phyloP scores from a whole-genome alignment of 2,329 filamentous ascomycete genomes.

The Penicillium sp. region DNA sequence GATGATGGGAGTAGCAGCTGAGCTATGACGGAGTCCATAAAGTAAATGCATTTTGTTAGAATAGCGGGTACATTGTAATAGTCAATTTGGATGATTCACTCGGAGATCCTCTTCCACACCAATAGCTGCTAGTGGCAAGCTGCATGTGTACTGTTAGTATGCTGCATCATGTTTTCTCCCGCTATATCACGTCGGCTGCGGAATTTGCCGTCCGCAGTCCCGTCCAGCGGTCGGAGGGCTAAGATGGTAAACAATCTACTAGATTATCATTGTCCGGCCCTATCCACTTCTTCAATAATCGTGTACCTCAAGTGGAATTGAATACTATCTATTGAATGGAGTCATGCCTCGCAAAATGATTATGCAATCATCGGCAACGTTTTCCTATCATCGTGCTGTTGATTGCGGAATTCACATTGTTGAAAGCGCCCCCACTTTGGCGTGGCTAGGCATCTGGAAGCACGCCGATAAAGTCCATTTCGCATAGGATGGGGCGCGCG shows the following conservation, averaged over 20 bases:
- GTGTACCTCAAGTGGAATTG: background rate
- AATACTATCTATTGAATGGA: background rate
- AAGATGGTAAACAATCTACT: background rate
- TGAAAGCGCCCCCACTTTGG: background rate
- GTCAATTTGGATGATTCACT: background rate
- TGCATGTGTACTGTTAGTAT: background rate
- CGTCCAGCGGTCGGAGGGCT: background rate
- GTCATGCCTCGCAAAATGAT: background rate
- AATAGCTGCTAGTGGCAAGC: slow-evolving; percentile 4
- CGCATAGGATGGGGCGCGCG: background rate
- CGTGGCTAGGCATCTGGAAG: background rate
- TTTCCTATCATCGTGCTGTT: background rate
- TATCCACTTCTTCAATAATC: background rate
- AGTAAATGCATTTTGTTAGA: background rate
- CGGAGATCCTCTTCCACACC: background rate
- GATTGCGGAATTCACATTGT: background rate
- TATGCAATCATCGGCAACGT: background rate
- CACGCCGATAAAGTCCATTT: background rate
- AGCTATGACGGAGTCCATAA: background rate
- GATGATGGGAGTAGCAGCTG: background rate
- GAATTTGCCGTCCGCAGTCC: slow-evolving; percentile 1
- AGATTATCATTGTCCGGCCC: slow-evolving; percentile 1
- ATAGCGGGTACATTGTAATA: background rate
- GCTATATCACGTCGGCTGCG: background rate
- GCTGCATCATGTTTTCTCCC: background rate